phyloP scores from a whole-genome alignment of 331 rosid genomes.

The Rhamnella rubrinervis region DNA sequence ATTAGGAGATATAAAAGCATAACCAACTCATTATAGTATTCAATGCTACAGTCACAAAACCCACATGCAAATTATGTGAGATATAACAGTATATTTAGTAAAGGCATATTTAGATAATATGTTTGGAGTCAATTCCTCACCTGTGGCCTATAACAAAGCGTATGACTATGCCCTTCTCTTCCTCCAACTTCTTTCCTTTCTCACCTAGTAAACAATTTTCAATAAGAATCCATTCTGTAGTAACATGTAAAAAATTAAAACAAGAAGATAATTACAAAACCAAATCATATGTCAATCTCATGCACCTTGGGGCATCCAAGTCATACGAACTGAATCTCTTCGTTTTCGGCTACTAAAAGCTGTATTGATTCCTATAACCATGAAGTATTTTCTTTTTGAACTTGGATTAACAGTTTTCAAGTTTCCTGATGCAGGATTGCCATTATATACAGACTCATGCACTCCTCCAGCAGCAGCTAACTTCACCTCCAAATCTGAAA shows the following conservation, averaged over 20 bases:
- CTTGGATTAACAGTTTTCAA: constrained; percentile 33
- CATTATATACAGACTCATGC: constrained; percentile 39
- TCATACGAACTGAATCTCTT: constrained; percentile 80
- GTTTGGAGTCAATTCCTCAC: constrained; percentile 28
- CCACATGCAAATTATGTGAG: neutral
- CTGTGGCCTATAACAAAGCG: constrained; percentile 90
- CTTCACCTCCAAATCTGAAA: constrained; percentile 50
- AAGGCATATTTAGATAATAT: neutral
- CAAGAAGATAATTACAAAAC: neutral
- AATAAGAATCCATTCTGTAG: constrained; percentile 17
- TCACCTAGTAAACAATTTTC: constrained; percentile 40
- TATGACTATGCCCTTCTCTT: constrained; percentile 78
- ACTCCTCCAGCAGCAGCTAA: constrained; percentile 38
- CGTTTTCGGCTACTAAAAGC: constrained; percentile 77
- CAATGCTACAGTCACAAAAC: too few species aligned
- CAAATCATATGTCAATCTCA: constrained; percentile 19
- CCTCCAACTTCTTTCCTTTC: constrained; percentile 74
- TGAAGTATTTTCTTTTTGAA: constrained; percentile 60
- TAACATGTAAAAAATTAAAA: neutral
- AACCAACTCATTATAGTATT: too few species aligned
- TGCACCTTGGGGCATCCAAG: constrained; percentile 95
- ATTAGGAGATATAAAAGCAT: too few species aligned
- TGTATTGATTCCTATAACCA: constrained; percentile 86
- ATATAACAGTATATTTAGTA: neutral
- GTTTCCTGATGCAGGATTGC: constrained; percentile 39